Base-by-base conservation (phyloP, 345 rosid genomes). In the Hibiscus mutabilis region DNA sequence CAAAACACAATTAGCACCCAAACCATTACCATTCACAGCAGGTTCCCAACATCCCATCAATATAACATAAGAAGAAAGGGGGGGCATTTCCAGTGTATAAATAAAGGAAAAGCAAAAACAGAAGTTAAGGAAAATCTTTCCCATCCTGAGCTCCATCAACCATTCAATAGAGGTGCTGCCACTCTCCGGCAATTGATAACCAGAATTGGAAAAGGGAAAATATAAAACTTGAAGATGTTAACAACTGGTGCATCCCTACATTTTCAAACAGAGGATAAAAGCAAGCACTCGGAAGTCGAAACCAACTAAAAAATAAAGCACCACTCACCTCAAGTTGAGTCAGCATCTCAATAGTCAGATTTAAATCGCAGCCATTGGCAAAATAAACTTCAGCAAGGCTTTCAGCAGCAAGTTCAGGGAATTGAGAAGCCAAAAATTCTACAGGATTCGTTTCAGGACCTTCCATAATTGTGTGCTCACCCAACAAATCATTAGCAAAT, bases 301-400 rank as follows among this genome's bases (percentile, higher is more conserved):
- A 61, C 21, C 55, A 75, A 67, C 61, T 73, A 57, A 18, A 37
- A 42, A 46, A 42, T 29, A 9, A 57, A 65, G 65, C 63, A 53
- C 21, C 82, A 92, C 94, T 97, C 88, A 96, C 99, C 99, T 92
- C 99, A 22, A 92, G 93, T 81, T 92, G 98, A 75, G 94, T 91
- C 72, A 96, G 98, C 94, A 92, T 96, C 82, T 96, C 99, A 70
- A 92, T 76, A 14, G 99, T 95, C 81, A 89, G 83, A 70, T 88
- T 89, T 76, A 95, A 78, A 79, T 96, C 98, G 75, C 91, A 88
- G 25, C 93, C 90, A 84, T 87, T 92, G 74, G 98, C 94, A 77
- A 79, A 81, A 82, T 85, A 96, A 71, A 96, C 99, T 79, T 96
- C 97, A 18, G 91, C 88, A 35, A 96, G 91, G 84, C 98, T 92